Evolutionary conservation across 768 basidiomycete species (phyloP), one percentile per base, ranked within the genome.

Genomic region (Lactifluus volemus): DNA sequence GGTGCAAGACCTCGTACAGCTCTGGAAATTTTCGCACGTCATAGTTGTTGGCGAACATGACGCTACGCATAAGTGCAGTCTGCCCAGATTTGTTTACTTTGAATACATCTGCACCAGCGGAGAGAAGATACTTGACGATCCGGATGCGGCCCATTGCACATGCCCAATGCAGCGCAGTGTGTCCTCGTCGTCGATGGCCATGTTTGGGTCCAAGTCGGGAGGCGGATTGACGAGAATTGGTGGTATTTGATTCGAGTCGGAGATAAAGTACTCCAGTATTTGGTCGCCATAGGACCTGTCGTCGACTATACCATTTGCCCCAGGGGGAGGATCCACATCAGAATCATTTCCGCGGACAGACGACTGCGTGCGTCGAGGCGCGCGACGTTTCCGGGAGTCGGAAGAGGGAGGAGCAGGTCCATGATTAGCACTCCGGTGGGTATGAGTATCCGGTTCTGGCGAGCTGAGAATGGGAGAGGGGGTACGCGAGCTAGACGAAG

Each of bases 41-140:
- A 71, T 99, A 99, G 72, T 98, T 99, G 74, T 99, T 99, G 53
- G 92, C 92, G 73, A 98, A 99, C 96, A 98, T 98, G 68, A 99
- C 97, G 68, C 88, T 88, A 15, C 97, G 91, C 97, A 99, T 99
- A 47, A 99, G 76, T 1, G 96, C 89, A 14, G 97, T 98, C 73
- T 98, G 97, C 3, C 97, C 97, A 11, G 92, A 84, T 69, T 89
- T 91, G 76, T 98, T 99, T 65, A 95, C 93, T 66, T 89, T 87
- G 79, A 96, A 99, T 65, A 97, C 92, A 71, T 98, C 94, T 14
- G 96, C 96, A 19, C 95, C 94, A 3, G 95, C 90, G 0, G 92
- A 88, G 45, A 99, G 79, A 30, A 99, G 80, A 8, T 98, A 79
- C 71, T 98, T 98, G 68, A 98, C 93, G 63, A 98, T 88, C 38